Conservation (phyloP, 129 eudicot genomes). For the Tanacetum coccineum region DNA sequence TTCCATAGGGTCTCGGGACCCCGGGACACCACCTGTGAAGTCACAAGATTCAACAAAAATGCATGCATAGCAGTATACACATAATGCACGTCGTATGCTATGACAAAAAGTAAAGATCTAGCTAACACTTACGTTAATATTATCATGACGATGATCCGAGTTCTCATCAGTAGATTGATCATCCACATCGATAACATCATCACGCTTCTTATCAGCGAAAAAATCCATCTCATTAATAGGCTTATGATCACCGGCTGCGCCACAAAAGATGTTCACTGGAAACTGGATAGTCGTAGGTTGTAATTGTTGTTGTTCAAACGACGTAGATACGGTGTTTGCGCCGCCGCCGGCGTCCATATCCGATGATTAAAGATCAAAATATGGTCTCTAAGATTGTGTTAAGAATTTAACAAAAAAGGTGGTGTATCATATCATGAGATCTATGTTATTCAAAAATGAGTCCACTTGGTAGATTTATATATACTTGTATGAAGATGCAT, state of each 20-base stretch:
- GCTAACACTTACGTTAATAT: constrained; percentile 43
- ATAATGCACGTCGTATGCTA: neutral
- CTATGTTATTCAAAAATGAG: constrained; percentile 50
- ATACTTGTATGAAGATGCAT: constrained; percentile 17
- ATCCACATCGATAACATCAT: neutral
- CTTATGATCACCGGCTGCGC: constrained; percentile 21
- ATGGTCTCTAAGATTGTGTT: no score
- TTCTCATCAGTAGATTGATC: constrained; percentile 15
- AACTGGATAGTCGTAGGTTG: constrained; percentile 34
- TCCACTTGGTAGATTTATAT: constrained; percentile 58
- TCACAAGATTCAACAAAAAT: no score
- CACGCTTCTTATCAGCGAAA: constrained; percentile 35
- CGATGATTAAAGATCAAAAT: neutral
- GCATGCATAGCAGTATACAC: neutral
- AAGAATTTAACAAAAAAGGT: no score
- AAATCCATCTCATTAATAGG: constrained; percentile 52
- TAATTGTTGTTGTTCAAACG: neutral
- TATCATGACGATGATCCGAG: constrained; percentile 27
- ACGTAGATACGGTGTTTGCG: neutral
- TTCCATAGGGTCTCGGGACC: no score
- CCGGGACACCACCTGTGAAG: no score
- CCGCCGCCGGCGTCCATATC: constrained; percentile 26
- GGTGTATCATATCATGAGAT: constrained; percentile 32
- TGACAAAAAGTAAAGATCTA: neutral
- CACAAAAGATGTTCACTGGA: constrained; percentile 42